Percentiles rank a stretch among this genome's conserved stretches.
Conservation (phyloP, 1,284 basidiomycete genomes). For the Heliocybe sulcata region DNA sequence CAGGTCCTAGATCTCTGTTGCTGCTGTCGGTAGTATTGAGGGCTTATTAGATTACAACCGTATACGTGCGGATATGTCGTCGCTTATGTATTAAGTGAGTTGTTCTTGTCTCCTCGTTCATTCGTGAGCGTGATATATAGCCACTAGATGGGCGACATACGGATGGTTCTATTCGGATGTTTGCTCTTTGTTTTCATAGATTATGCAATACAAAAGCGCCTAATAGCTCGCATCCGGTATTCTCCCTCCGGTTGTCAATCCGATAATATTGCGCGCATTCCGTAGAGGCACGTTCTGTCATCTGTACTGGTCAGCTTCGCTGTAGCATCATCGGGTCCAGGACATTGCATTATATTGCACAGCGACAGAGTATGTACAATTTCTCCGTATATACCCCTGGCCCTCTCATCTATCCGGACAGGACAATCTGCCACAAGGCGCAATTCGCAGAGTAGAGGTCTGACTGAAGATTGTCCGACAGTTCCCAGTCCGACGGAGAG, state of each 20-base stretch:
- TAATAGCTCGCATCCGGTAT: background rate
- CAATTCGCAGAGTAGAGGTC: too few species aligned
- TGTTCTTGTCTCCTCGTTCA: background rate
- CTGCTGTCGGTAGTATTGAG: slow-evolving; percentile 81
- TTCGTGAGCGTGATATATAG: background rate
- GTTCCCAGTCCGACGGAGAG: too few species aligned
- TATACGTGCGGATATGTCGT: slow-evolving; percentile 76
- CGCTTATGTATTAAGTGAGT: slow-evolving; percentile 57
- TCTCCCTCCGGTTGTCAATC: background rate
- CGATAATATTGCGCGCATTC: background rate
- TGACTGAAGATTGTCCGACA: too few species aligned
- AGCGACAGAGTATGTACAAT: too few species aligned
- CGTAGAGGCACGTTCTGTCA: background rate
- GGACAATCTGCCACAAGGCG: too few species aligned
- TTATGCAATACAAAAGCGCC: background rate
- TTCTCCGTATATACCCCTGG: too few species aligned
- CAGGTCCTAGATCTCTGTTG: slow-evolving; percentile 59
- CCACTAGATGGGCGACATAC: background rate
- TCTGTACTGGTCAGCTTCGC: background rate
- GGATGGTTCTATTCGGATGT: background rate
- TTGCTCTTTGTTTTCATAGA: background rate
- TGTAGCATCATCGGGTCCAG: too few species aligned
- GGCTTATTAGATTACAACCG: slow-evolving; percentile 85
- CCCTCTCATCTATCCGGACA: too few species aligned
- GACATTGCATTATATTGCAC: too few species aligned